Evolutionary conservation across 2,329 filamentous ascomycete genomes (phyloP).

Genomic region (Trichoderma aggressivum): DNA sequence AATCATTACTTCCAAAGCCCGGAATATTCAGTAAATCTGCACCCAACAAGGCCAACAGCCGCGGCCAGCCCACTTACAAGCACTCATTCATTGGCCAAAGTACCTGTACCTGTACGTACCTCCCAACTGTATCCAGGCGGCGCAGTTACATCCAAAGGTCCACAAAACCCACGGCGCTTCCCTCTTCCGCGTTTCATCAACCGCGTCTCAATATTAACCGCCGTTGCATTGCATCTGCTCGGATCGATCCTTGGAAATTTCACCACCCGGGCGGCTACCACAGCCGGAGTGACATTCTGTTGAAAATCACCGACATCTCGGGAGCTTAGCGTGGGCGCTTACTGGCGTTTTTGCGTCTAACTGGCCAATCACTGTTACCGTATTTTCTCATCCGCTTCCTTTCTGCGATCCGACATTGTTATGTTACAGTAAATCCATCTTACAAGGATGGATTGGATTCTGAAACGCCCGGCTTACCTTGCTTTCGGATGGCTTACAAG

Average conservation of each 20-base stretch:
- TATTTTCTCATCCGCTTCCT: neutral
- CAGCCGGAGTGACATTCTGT: too few relatives aligned
- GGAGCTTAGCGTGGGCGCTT: conserved; percentile 4
- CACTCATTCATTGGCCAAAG: neutral
- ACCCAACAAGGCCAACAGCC: neutral
- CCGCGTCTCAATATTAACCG: neutral
- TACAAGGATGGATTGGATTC: neutral
- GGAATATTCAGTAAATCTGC: neutral
- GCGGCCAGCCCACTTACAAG: neutral
- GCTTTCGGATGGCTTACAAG: neutral
- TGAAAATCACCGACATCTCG: too few relatives aligned
- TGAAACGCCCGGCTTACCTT: neutral
- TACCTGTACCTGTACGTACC: neutral
- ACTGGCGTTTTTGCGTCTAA: neutral
- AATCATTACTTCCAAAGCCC: neutral
- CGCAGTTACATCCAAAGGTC: neutral
- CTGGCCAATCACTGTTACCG: neutral
- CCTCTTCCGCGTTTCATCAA: conserved; percentile 9
- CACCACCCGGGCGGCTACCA: neutral
- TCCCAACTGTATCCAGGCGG: neutral
- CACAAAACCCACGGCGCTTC: neutral
- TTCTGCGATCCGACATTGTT: neutral
- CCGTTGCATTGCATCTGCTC: conserved; percentile 3
- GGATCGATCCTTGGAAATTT: neutral
- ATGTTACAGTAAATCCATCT: neutral